Evolutionary conservation across 768 basidiomycete species (phyloP).

Genomic region (Gloeophyllum trabeum): DNA sequence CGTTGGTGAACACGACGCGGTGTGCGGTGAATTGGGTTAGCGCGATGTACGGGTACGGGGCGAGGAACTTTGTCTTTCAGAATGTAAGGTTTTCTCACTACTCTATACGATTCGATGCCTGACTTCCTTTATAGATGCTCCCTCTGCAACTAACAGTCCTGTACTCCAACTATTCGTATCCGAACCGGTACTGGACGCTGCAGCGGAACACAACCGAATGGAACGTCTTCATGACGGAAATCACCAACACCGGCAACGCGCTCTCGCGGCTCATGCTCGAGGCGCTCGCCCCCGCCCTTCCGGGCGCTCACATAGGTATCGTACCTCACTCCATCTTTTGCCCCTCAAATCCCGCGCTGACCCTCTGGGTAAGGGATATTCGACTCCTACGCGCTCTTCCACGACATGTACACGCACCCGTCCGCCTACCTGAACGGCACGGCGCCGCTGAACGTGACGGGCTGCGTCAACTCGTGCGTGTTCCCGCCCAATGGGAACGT

Average conservation of each 20-base stretch:
- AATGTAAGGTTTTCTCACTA: slow-evolving; percentile 33
- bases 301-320: slow-evolving; percentile 33
- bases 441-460: slow-evolving; percentile 46
- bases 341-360: background rate
- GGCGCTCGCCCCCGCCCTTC: slow-evolving; percentile 13
- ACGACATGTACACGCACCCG: slow-evolving; percentile 45
- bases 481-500: slow-evolving; percentile 26
- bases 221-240: slow-evolving; percentile 16
- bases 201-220: slow-evolving; percentile 20
- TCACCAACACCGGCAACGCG: slow-evolving; percentile 19
- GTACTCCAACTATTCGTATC: slow-evolving; percentile 20
- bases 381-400: slow-evolving; percentile 49
- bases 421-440: slow-evolving; percentile 50
- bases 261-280: slow-evolving; percentile 15
- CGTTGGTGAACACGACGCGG: slow-evolving; percentile 41
- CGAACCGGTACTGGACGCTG: slow-evolving; percentile 20
- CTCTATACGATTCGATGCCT: background rate
- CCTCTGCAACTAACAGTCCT: slow-evolving; percentile 18
- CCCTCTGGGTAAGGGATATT: slow-evolving; percentile 33
- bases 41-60: slow-evolving; percentile 42
- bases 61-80: slow-evolving; percentile 58
- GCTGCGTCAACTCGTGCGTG: slow-evolving; percentile 36
- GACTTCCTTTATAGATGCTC: slow-evolving; percentile 17
- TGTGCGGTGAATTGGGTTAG: slow-evolving; percentile 55
- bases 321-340: background rate